Evolutionary conservation across 352 stramenopile species (phyloP), one percentile per base, ranked within the genome.

Genomic region (Globisporangium splendens): DNA sequence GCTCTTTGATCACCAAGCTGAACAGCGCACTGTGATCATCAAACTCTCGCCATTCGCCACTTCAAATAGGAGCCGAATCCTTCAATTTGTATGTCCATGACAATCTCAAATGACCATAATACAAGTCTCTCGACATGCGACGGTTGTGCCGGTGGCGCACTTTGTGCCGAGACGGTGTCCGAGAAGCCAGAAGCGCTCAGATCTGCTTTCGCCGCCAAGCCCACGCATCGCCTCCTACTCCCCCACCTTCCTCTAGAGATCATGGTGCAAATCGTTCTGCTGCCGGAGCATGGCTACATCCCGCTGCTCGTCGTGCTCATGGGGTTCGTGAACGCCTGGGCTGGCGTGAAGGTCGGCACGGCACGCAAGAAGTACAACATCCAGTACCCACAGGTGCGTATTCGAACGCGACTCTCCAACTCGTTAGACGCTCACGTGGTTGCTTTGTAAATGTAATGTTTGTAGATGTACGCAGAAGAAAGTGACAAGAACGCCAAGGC

Each of bases 401-500:
- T 28, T 21, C 3, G 17, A 38, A 42, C 42, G 7, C 28, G 20
- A 17, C 44, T 17, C 24, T 31, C 24, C 24, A 31, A 2, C 15
- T 5, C 1, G 42, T 22, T 21, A 8, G 24, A 13, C 7, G 12
- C 15, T 39, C 4, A 33, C 2, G 22, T 66, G 49, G 73, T 42
- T 18, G 21, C 17, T 8, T 61, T 20, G 13, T 46, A 24, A 2
- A n/a, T 14, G 1, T 31, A 42, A 10, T 2, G 7, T 24, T 12
- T 39, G 28, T 63, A 93, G 73, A 89, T 96, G 70, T 96, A 96
- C 68, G 88, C 86, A 0, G 84, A 97, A 56, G 70, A 93, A 66
- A 86, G 68, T 54, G 84, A 93, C 62, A 94, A 97, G 70, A 84
- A 97, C 62, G 88, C 77, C 53, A 92, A 81, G 60, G 84, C 75